Conservation (phyloP, 192 early-diverging fungal genomes). For the Backusella tarrabulga region DNA sequence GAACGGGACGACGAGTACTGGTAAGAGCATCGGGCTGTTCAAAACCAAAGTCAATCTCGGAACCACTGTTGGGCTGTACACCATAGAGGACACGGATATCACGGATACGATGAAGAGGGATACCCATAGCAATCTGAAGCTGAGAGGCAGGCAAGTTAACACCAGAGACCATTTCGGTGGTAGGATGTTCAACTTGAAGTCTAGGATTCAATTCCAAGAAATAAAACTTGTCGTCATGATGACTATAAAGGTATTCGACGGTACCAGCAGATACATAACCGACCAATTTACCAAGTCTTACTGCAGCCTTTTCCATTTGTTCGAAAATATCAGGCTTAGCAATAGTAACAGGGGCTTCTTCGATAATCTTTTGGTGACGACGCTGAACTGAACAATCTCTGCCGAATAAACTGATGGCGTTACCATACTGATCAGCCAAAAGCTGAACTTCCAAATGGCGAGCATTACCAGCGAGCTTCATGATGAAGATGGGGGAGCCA, state of each 20-base stretch:
- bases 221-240: constrained; percentile 83
- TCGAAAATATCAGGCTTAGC: constrained; percentile 76
- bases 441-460: constrained; percentile 98
- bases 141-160: constrained; percentile 98
- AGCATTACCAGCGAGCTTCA: constrained; percentile 94
- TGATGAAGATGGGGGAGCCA: constrained; percentile 97
- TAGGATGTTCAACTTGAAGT: constrained; percentile 98
- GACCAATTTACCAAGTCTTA: constrained; percentile 88
- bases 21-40: constrained; percentile 66
- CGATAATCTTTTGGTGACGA: constrained; percentile 98
- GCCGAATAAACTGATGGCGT: constrained; percentile 98
- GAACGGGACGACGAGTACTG: constrained; percentile 87
- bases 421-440: constrained; percentile 94
- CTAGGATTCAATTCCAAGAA: constrained; percentile 98
- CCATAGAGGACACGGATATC: constrained; percentile 97
- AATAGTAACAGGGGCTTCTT: constrained; percentile 94
- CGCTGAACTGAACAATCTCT: constrained; percentile 98
- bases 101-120: constrained; percentile 91
- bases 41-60: constrained; percentile 95
- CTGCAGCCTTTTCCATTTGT: constrained; percentile 96
- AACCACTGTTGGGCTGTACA: constrained; percentile 78
- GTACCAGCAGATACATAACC: constrained; percentile 96
- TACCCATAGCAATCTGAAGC: constrained; percentile 98
- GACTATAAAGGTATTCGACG: constrained; percentile 95
- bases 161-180: constrained; percentile 98